Conservation (phyloP, 352 stramenopile genomes). For the Bremia lactucae region DNA sequence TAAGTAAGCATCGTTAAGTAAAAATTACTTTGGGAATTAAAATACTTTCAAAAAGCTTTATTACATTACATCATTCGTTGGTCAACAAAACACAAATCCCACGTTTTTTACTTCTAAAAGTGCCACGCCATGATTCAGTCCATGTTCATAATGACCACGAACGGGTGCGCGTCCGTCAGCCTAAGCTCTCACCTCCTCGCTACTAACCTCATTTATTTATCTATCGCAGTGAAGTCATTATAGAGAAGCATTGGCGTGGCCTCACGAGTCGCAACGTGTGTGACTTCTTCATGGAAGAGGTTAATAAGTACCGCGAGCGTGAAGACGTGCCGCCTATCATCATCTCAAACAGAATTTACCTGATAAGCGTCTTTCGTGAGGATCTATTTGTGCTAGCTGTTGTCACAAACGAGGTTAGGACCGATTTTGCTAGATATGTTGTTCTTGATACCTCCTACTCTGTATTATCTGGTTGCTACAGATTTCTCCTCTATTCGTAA, state of each 20-base stretch:
- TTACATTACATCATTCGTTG: too few species aligned
- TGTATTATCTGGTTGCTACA: slow-evolving; percentile 14
- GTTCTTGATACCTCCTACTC: not conserved
- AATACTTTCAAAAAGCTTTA: too few species aligned
- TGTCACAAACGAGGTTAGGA: slow-evolving; percentile 86
- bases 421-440: not conserved
- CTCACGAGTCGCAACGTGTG: slow-evolving; percentile 92
- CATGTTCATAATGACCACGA: slow-evolving; percentile 94
- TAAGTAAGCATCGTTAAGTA: too few species aligned
- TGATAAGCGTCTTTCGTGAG: slow-evolving; percentile 89
- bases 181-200: not conserved
- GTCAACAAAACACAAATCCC: too few species aligned
- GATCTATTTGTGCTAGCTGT: slow-evolving; percentile 93
- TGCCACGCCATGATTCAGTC: slow-evolving; percentile 90
- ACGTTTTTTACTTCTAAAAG: too few species aligned
- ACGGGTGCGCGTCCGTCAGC: slow-evolving; percentile 37
- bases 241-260: slow-evolving; percentile 97
- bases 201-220: slow-evolving; percentile 4
- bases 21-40: too few species aligned
- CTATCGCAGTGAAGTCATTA: slow-evolving; percentile 87
- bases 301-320: slow-evolving; percentile 86
- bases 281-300: slow-evolving; percentile 97
- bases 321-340: slow-evolving; percentile 86
- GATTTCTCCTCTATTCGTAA: slow-evolving; percentile 83
- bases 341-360: slow-evolving; percentile 81